Evolutionary conservation across 2,329 filamentous ascomycete genomes (phyloP).

Genomic region (Rutstroemia sydowiana): DNA sequence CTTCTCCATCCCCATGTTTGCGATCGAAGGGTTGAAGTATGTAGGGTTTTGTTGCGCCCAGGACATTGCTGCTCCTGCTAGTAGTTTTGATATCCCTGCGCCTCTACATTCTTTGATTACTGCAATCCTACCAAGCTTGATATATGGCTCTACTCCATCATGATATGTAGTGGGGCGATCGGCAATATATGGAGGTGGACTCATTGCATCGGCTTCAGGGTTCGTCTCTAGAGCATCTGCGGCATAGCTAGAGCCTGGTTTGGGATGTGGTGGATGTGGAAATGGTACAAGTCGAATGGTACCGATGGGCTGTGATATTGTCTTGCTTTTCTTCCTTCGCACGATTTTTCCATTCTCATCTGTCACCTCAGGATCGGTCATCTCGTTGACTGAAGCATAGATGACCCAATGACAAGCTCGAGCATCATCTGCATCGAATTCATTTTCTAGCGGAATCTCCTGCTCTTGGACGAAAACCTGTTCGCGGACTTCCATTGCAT

Average conservation of each 20-base stretch:
- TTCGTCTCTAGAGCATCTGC: slow-evolving; percentile 18
- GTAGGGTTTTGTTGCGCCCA: slow-evolving; percentile 59
- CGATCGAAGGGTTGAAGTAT: slow-evolving; percentile 41
- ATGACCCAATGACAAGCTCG: slow-evolving; percentile 75
- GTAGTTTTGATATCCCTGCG: slow-evolving; percentile 52
- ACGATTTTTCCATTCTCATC: slow-evolving; percentile 38
- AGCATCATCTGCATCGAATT: slow-evolving; percentile 74
- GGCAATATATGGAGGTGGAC: slow-evolving; percentile 16
- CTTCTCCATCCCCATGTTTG: slow-evolving; percentile 37
- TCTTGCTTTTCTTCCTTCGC: slow-evolving; percentile 37
- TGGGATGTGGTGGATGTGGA: slow-evolving; percentile 48
- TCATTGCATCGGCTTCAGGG: background rate
- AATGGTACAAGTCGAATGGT: slow-evolving; percentile 52
- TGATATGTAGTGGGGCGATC: slow-evolving; percentile 41
- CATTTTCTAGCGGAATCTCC: slow-evolving; percentile 52
- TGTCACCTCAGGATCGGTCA: slow-evolving; percentile 36
- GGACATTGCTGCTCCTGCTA: slow-evolving; percentile 59
- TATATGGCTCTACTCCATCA: slow-evolving; percentile 63
- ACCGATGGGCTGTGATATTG: slow-evolving; percentile 27
- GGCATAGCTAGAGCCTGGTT: slow-evolving; percentile 32
- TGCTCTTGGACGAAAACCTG: slow-evolving; percentile 57
- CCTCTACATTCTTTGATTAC: slow-evolving; percentile 49
- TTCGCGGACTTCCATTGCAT: slow-evolving; percentile 56
- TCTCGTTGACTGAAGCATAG: slow-evolving; percentile 59
- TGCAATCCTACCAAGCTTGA: slow-evolving; percentile 75